Conservation (phyloP, 2,329 filamentous ascomycete species). For the Sclerotinia nivalis region DNA sequence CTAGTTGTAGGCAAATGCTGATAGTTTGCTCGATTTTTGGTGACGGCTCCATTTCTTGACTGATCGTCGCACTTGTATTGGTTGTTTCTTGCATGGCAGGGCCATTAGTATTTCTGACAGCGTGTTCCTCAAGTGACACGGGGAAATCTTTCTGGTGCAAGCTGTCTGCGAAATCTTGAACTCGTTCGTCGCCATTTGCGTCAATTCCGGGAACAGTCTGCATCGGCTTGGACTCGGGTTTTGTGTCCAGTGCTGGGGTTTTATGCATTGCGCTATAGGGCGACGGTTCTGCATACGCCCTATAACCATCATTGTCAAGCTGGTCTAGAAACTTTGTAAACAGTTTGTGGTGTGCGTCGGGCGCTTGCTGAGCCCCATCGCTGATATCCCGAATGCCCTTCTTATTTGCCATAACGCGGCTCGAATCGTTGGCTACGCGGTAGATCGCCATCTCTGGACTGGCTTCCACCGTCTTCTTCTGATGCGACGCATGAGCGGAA, state of each 20-base stretch:
- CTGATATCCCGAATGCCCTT: background rate
- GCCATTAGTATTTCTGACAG: background rate
- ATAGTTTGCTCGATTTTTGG: conserved; percentile 5
- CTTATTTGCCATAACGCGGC: background rate
- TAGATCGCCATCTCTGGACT: background rate
- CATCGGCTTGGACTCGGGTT: background rate
- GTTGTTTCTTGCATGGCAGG: background rate
- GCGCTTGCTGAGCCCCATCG: background rate
- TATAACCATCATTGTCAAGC: conserved; percentile 9
- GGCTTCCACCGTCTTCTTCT: background rate
- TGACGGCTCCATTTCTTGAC: background rate
- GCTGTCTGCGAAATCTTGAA: background rate
- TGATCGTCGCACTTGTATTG: background rate
- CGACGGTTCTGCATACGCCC: background rate
- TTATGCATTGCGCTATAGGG: background rate
- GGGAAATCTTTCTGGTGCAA: background rate
- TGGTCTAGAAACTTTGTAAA: conserved; percentile 1
- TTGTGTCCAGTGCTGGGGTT: background rate
- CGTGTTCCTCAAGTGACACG: background rate
- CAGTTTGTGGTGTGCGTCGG: background rate
- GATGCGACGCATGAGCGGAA: background rate
- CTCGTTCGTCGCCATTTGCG: background rate
- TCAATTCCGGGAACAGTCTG: background rate
- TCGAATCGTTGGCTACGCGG: background rate
- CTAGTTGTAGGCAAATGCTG: background rate